A percentile compares a stretch with the other conserved stretches of the same genome.
phyloP scores from a whole-genome alignment of 2,329 filamentous ascomycete species.

The Aspergillus calidoustus region DNA sequence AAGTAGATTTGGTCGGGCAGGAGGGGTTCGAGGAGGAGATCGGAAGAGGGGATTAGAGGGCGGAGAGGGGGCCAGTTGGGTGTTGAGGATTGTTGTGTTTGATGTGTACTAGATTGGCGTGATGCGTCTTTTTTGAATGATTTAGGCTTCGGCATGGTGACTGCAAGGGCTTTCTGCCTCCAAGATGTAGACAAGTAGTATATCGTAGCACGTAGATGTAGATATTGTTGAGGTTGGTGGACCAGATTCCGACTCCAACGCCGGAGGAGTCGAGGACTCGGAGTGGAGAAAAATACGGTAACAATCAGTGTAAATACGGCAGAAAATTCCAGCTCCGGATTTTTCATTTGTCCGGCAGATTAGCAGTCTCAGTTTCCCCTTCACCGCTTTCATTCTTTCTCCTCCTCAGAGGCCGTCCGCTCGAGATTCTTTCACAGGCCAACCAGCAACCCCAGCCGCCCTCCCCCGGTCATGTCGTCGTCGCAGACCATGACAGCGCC shows the following conservation, averaged over 20 bases:
- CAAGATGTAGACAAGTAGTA: background rate
- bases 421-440: conserved; percentile 22
- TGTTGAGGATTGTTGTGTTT: conserved; percentile 25
- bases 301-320: background rate
- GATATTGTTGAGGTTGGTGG: background rate
- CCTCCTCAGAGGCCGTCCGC: conserved; percentile 19
- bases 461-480: conserved; percentile 49
- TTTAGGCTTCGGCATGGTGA: conserved; percentile 31
- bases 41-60: conserved; percentile 68
- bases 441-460: conserved; percentile 26
- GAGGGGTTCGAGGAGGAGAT: conserved; percentile 64
- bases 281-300: background rate
- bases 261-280: too few species aligned
- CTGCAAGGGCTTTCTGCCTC: background rate
- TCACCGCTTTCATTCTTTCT: conserved; percentile 25
- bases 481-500: conserved; percentile 54
- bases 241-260: background rate
- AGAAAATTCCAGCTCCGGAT: conserved; percentile 20
- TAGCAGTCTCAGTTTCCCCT: conserved; percentile 13
- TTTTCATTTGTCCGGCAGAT: conserved; percentile 7
- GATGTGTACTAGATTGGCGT: background rate
- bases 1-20: conserved; percentile 72
- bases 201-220: background rate
- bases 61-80: conserved; percentile 74
- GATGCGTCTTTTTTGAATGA: conserved; percentile 19